A percentile compares a stretch with the other conserved stretches of the same genome.
Conservation (phyloP, 768 basidiomycete species). For the Calocera cornea region DNA sequence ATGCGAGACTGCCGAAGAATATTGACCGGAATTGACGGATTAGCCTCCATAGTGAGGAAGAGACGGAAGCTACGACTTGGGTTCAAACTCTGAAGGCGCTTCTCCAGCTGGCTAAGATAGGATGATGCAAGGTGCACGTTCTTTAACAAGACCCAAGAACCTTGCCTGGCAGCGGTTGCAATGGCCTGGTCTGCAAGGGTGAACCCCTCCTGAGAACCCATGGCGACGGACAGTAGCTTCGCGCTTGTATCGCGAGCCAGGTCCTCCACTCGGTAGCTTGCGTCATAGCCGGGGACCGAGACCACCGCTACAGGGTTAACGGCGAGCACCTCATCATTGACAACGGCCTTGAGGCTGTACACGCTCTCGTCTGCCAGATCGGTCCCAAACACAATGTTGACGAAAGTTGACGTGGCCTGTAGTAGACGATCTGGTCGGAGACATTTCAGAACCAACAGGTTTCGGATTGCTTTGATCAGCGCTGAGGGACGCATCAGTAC, state of each 20-base stretch:
- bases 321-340: slow-evolving; percentile 63
- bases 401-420: slow-evolving; percentile 67
- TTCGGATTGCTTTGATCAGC: slow-evolving; percentile 58
- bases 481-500: slow-evolving; percentile 29
- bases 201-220: slow-evolving; percentile 99
- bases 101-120: slow-evolving; percentile 93
- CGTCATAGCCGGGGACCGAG: slow-evolving; percentile 93
- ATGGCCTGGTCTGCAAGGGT: slow-evolving; percentile 92
- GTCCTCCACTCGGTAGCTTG: slow-evolving; percentile 90
- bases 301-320: slow-evolving; percentile 77
- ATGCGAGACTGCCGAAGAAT: slow-evolving; percentile 91
- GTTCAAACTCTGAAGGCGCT: slow-evolving; percentile 83
- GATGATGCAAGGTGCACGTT: slow-evolving; percentile 92
- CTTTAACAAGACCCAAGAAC: slow-evolving; percentile 92
- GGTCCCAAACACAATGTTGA: slow-evolving; percentile 58
- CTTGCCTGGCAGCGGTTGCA: slow-evolving; percentile 78
- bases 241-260: slow-evolving; percentile 64
- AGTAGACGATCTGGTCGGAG: slow-evolving; percentile 84
- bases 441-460: slow-evolving; percentile 72
- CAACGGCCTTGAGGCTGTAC: slow-evolving; percentile 66
- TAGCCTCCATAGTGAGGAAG: slow-evolving; percentile 97
- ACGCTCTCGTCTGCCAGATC: slow-evolving; percentile 63
- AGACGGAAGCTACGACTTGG: slow-evolving; percentile 86
- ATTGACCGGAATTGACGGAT: slow-evolving; percentile 87
- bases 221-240: slow-evolving; percentile 80